These are phyloP conservation scores for Kwoniella shandongensis DNA, from an alignment of 768 basidiomycete species.

Conservation along the genomic window DNA sequence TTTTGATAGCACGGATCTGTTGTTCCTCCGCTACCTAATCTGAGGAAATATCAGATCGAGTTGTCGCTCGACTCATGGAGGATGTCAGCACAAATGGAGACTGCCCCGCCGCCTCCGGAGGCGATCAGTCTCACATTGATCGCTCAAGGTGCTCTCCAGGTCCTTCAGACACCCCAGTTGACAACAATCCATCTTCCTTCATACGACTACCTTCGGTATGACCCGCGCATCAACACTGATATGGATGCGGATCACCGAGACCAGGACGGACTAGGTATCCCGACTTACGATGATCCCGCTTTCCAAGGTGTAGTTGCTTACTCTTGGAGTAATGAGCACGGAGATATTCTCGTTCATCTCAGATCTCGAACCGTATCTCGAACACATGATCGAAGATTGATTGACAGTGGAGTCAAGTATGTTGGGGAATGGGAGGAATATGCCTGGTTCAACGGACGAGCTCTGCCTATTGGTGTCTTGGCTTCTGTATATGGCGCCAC, in stretches of 20 bases:
- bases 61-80: conserved; percentile 7
- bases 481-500: not conserved
- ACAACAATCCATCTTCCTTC: too few relatives aligned
- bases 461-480: not conserved
- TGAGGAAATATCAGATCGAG: conserved; percentile 17
- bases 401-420: not conserved
- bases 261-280: too few relatives aligned
- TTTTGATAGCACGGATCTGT: too few relatives aligned
- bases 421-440: conserved; percentile 6
- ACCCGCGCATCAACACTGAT: too few relatives aligned
- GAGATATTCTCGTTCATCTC: conserved; percentile 2
- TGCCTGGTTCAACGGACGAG: not conserved
- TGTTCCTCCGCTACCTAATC: conserved; percentile 18
- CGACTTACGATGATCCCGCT: not conserved
- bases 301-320: conserved; percentile 2
- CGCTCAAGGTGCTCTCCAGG: too few relatives aligned
- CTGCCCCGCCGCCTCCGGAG: too few relatives aligned
- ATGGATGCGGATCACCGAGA: too few relatives aligned
- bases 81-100: too few relatives aligned
- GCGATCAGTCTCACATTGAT: too few relatives aligned
- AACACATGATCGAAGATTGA: not conserved
- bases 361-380: not conserved
- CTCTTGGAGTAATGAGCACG: not conserved
- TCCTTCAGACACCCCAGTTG: too few relatives aligned
- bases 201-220: too few relatives aligned